Evolutionary conservation across 73 alveolate species (phyloP).

Genomic region (Paramecium primaurelia): DNA sequence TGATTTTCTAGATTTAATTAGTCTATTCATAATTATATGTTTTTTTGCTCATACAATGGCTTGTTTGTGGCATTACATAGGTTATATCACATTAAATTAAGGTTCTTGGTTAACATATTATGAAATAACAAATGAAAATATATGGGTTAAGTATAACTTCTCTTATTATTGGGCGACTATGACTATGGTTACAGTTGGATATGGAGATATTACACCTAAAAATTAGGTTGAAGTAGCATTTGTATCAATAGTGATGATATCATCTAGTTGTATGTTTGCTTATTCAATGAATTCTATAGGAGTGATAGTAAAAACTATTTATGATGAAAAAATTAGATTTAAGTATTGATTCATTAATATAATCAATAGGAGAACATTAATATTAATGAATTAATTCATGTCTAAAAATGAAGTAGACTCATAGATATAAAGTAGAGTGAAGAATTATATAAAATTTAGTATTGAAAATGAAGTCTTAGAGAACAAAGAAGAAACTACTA

Average conservation of each 20-base stretch:
- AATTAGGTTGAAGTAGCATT: conserved; percentile 9
- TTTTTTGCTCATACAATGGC: conserved; percentile 38
- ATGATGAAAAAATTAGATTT: neutral
- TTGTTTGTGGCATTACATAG: conserved; percentile 6
- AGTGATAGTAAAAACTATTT: neutral
- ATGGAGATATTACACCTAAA: conserved; percentile 56
- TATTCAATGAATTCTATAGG: conserved; percentile 51
- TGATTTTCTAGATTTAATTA: neutral
- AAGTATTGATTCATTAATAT: neutral
- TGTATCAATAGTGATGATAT: neutral
- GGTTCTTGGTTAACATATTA: conserved; percentile 45
- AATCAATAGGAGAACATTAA: neutral
- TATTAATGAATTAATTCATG: neutral
- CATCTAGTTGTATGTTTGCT: conserved; percentile 49
- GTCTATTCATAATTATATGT: neutral
- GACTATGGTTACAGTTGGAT: conserved; percentile 58
- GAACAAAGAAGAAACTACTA: neutral
- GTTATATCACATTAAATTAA: neutral
- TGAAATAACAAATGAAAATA: neutral
- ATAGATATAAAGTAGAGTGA: neutral
- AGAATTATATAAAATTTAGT: neutral
- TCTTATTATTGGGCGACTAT: conserved; percentile 43
- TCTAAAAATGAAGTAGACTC: neutral
- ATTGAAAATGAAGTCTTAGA: neutral
- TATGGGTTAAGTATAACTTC: neutral